These are phyloP conservation scores for Immersiella caudata DNA, from an alignment of 495 filamentous ascomycete species.

Conservation along the genomic window DNA sequence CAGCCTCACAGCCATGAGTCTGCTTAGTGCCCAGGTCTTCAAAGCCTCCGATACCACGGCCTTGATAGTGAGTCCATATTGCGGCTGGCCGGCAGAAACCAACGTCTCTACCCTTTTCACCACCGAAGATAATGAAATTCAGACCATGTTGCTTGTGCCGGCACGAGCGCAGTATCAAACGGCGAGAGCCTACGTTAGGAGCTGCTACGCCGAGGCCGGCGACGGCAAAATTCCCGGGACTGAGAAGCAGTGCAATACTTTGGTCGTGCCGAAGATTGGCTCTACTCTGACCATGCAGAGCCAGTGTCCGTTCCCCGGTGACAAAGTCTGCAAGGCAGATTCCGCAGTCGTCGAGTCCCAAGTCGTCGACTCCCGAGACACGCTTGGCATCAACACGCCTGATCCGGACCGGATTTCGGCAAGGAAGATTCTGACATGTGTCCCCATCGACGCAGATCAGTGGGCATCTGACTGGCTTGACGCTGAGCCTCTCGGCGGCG, in stretches of 20 bases:
- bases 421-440: background rate
- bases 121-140: background rate
- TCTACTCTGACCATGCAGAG: slow-evolving; percentile 1
- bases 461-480: background rate
- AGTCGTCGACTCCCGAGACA: background rate
- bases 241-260: background rate
- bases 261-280: background rate
- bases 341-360: background rate
- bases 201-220: background rate
- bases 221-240: background rate
- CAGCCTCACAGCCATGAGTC: background rate
- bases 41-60: slow-evolving; percentile 2
- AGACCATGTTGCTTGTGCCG: background rate
- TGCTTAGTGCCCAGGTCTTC: background rate
- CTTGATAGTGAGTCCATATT: background rate
- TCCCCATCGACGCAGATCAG: background rate
- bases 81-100: background rate
- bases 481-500: background rate
- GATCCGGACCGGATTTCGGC: background rate
- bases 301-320: background rate
- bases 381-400: background rate
- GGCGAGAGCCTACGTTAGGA: background rate
- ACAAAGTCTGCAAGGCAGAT: background rate
- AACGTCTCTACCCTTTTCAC: background rate
- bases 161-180: background rate